Evolutionary conservation across 768 basidiomycete species (phyloP).

Genomic region (Pulveroboletus ravenelii): DNA sequence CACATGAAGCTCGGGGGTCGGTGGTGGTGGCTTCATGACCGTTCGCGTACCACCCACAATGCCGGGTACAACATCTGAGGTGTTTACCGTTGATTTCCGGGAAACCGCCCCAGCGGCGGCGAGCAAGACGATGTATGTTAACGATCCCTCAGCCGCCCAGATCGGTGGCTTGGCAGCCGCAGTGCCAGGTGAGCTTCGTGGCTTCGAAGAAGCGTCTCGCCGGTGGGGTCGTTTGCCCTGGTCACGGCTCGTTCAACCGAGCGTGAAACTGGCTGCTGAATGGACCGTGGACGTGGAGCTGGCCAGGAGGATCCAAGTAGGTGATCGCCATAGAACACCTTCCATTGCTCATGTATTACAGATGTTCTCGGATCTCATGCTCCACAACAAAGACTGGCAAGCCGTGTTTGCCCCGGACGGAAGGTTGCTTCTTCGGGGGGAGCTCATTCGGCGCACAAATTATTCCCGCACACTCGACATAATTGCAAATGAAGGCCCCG

Average conservation of each 20-base stretch:
- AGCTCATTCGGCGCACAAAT: conserved; percentile 65
- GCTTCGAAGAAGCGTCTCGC: conserved; percentile 76
- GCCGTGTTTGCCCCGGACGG: conserved; percentile 81
- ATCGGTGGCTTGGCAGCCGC: conserved; percentile 85
- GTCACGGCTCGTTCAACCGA: conserved; percentile 72
- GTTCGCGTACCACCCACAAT: conserved; percentile 63
- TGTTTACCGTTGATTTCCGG: conserved; percentile 79
- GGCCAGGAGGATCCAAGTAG: conserved; percentile 63
- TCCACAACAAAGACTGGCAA: conserved; percentile 68
- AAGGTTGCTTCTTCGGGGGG: conserved; percentile 65
- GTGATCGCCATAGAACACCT: conserved; percentile 16
- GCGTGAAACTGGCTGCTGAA: conserved; percentile 65
- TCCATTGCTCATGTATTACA: conserved; percentile 13
- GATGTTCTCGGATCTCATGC: conserved; percentile 53
- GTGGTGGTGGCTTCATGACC: conserved; percentile 86
- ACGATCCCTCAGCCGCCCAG: conserved; percentile 46
- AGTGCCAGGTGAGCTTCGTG: conserved; percentile 87
- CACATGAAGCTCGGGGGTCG: conserved; percentile 63
- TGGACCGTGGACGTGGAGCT: conserved; percentile 81
- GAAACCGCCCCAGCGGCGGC: conserved; percentile 77
- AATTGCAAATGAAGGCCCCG: conserved; percentile 73
- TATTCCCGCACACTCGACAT: conserved; percentile 70
- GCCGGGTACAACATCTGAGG: conserved; percentile 45
- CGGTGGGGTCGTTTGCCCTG: conserved; percentile 82
- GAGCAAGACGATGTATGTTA: conserved; percentile 71